phyloP scores from a whole-genome alignment of 176 grass and related monocot genomes.

The Carex littledalei region DNA sequence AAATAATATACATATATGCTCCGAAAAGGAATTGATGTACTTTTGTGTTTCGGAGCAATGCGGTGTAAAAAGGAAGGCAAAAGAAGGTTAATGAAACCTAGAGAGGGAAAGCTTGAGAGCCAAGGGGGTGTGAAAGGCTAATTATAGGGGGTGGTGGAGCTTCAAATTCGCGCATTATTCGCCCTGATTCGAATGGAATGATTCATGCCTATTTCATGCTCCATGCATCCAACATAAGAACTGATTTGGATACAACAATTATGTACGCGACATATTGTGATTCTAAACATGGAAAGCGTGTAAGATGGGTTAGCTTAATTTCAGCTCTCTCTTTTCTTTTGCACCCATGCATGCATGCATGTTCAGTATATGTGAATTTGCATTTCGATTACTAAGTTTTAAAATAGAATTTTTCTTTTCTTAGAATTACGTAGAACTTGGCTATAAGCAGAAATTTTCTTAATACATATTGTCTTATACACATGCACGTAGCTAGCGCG shows the following conservation, averaged over 20 bases:
- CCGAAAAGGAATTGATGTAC: constrained; percentile 3
- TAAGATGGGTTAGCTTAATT: background rate
- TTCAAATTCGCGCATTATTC: constrained; percentile 1
- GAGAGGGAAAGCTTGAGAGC: constrained; percentile 4
- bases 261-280: background rate
- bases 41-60: background rate
- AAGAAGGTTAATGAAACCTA: background rate
- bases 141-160: constrained; percentile 21
- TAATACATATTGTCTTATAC: background rate
- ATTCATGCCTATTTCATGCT: background rate
- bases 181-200: constrained; percentile 4
- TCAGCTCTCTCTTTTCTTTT: background rate
- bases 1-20: background rate
- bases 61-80: background rate
- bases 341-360: background rate
- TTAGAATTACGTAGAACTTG: background rate
- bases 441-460: background rate
- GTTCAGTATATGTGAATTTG: background rate
- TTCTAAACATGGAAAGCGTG: constrained; percentile 23
- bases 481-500: background rate
- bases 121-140: background rate
- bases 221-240: background rate
- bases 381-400: background rate
- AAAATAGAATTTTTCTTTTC: background rate
- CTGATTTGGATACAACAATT: constrained; percentile 11